Percentiles rank a stretch among this genome's conserved stretches.
These are phyloP conservation scores for Sporothrix luriei DNA, from an alignment of 2,329 filamentous ascomycete species.

Conservation along the genomic window DNA sequence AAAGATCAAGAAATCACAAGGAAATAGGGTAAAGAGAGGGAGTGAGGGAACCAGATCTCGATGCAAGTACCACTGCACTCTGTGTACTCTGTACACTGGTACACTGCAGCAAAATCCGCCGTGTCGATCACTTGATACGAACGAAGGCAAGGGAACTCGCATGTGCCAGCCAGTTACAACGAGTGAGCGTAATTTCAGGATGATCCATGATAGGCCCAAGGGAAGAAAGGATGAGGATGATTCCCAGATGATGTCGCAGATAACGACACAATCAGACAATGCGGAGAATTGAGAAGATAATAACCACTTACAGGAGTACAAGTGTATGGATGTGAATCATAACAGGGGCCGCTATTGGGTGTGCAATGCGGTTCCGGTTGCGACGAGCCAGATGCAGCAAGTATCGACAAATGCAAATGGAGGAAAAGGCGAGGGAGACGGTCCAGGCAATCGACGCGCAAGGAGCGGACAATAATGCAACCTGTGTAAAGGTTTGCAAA, in stretches of 20 bases:
- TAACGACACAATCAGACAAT: neutral
- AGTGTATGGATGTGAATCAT: slow-evolving; percentile 11
- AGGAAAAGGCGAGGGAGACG: neutral
- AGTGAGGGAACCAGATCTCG: neutral
- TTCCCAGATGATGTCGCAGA: slow-evolving; percentile 10
- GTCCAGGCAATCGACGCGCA: neutral
- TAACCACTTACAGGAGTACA: neutral
- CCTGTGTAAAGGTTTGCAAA: too few relatives aligned
- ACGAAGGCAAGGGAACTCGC: neutral
- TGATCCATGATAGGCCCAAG: slow-evolving; percentile 5
- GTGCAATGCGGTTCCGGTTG: neutral
- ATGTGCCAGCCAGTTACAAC: neutral
- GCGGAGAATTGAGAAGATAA: neutral
- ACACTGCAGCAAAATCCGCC: too few relatives aligned
- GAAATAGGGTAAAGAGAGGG: neutral
- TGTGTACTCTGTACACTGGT: too few relatives aligned
- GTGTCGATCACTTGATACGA: slow-evolving; percentile 17
- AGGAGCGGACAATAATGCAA: slow-evolving; percentile 10
- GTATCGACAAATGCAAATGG: neutral
- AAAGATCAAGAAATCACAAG: slow-evolving; percentile 17
- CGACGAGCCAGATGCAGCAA: neutral
- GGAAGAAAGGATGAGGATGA: neutral
- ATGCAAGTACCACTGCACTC: neutral
- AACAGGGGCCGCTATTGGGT: slow-evolving; percentile 17
- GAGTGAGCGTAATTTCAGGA: neutral